Conservation (phyloP, 192 early-diverging fungal species). For the Kickxella alabastrina region DNA sequence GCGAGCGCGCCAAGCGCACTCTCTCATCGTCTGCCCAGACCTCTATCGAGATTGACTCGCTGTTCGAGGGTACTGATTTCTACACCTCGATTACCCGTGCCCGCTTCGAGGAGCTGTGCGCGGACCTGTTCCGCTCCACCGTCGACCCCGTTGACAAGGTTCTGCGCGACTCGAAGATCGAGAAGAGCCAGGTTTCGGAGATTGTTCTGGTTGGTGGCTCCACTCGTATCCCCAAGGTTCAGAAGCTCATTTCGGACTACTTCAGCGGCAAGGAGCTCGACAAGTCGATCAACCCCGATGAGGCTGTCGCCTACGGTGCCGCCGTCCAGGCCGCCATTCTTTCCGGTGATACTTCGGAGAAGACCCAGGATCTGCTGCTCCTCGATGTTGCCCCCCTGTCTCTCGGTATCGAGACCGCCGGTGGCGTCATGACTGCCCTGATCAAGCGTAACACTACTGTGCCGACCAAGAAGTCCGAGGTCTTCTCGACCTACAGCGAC, state of each 20-base stretch:
- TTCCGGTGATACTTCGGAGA: constrained; percentile 93
- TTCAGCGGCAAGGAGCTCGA: constrained; percentile 99
- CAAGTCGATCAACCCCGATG: constrained; percentile 99
- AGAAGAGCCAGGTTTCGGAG: constrained; percentile 85
- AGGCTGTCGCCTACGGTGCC: constrained; percentile 98
- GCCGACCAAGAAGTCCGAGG: constrained; percentile 97
- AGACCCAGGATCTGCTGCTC: constrained; percentile 90
- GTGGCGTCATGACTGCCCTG: constrained; percentile 97
- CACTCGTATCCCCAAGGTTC: constrained; percentile 99
- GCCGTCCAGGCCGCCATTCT: constrained; percentile 98
- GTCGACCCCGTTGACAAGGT: constrained; percentile 97
- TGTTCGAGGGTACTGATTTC: constrained; percentile 97
- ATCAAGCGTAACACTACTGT: constrained; percentile 98
- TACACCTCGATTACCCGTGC: constrained; percentile 98
- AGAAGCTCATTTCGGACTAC: constrained; percentile 96
- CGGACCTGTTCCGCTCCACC: constrained; percentile 92
- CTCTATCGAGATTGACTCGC: constrained; percentile 92
- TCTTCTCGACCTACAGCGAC: constrained; percentile 97
- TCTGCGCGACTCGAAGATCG: constrained; percentile 92
- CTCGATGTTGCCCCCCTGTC: constrained; percentile 95
- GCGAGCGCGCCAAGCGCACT: constrained; percentile 97
- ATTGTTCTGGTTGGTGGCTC: constrained; percentile 98
- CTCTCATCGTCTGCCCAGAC: constrained; percentile 92
- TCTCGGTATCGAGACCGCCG: no score
- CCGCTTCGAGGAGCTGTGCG: constrained; percentile 98